These are phyloP conservation scores for Penicillium concentricum DNA, from an alignment of 2,329 filamentous ascomycete species.

Conservation along the genomic window DNA sequence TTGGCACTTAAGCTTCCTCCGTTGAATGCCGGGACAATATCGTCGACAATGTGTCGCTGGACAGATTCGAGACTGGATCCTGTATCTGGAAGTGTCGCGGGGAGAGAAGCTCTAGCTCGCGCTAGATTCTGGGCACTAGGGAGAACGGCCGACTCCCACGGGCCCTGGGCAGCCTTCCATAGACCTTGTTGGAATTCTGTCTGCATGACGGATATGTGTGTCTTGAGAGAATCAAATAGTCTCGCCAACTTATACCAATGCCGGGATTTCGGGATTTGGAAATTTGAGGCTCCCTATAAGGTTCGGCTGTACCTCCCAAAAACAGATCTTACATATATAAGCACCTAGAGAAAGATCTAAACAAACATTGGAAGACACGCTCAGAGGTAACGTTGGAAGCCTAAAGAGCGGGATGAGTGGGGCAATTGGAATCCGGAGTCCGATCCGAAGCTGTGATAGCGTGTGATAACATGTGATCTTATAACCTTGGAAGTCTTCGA, in stretches of 20 bases:
- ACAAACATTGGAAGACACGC: not conserved
- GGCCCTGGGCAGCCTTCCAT: slow-evolving; percentile 32
- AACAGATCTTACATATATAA: not conserved
- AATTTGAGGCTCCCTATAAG: not conserved
- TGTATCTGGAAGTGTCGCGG: slow-evolving; percentile 25
- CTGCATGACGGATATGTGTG: slow-evolving; percentile 12
- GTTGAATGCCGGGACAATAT: slow-evolving; percentile 60
- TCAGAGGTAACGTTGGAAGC: not conserved
- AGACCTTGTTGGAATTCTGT: slow-evolving; percentile 25
- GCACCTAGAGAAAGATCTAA: not conserved
- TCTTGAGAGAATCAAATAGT: not conserved
- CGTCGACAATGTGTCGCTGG: slow-evolving; percentile 41
- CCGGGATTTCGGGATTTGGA: slow-evolving; percentile 20
- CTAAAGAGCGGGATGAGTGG: not conserved
- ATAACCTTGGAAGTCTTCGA: not conserved
- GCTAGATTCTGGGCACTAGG: slow-evolving; percentile 31
- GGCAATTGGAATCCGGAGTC: not conserved
- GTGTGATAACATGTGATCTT: too few species aligned
- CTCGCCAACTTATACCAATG: slow-evolving; percentile 6
- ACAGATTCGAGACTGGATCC: slow-evolving; percentile 34
- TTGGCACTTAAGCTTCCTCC: slow-evolving; percentile 62
- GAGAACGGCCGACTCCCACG: slow-evolving; percentile 32
- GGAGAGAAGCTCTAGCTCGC: slow-evolving; percentile 36
- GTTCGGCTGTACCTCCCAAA: slow-evolving; percentile 19
- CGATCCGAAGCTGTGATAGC: too few species aligned